Percentiles rank a stretch among this genome's conserved stretches.
Conservation (phyloP, 2,329 filamentous ascomycete species). For the Talaromyces sp. region DNA sequence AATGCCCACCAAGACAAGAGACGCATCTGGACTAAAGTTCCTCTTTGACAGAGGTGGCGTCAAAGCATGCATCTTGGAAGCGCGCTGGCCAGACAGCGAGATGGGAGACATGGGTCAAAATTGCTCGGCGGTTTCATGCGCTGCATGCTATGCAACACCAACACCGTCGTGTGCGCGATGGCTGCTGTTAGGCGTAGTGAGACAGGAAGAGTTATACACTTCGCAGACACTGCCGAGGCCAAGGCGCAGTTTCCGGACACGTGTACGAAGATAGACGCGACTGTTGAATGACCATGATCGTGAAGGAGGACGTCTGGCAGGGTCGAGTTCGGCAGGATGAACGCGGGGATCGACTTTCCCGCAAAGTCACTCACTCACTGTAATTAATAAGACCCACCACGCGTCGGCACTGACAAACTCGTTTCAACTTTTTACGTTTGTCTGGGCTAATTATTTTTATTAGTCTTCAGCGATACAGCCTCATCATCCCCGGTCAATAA, state of each 20-base stretch:
- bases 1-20: slow-evolving; percentile 37
- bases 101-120: slow-evolving; percentile 5
- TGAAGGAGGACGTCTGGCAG: background rate
- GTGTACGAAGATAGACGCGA: background rate
- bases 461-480: background rate
- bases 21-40: slow-evolving; percentile 32
- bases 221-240: background rate
- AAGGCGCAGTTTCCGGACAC: background rate
- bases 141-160: background rate
- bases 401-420: background rate
- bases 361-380: background rate
- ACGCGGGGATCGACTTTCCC: background rate
- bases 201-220: background rate
- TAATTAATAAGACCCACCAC: background rate
- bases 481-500: background rate
- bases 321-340: background rate
- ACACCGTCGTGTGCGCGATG: background rate
- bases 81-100: background rate
- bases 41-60: slow-evolving; percentile 13
- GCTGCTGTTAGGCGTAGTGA: background rate
- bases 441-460: background rate
- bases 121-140: background rate
- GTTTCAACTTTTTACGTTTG: background rate
- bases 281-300: background rate
- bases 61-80: slow-evolving; percentile 14